phyloP scores from a whole-genome alignment of 352 stramenopile genomes.

The Thalassiosira ordinaria region DNA sequence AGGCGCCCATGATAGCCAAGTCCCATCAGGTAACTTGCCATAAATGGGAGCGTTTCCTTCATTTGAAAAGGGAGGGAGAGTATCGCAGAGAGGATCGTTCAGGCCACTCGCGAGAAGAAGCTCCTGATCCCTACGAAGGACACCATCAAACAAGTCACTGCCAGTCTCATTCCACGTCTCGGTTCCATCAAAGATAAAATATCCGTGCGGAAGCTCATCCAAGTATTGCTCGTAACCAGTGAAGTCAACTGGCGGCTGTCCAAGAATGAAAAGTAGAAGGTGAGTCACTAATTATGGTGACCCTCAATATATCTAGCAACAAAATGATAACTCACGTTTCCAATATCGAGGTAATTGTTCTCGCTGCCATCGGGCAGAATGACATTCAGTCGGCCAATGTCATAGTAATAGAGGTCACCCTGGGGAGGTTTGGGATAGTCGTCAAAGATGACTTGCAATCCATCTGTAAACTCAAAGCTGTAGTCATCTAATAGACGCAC shows the following conservation, averaged over 20 bases:
- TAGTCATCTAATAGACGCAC: no score
- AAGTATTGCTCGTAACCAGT: constrained; percentile 60
- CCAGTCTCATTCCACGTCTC: constrained; percentile 44
- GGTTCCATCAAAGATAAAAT: constrained; percentile 47
- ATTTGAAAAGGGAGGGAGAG: constrained; percentile 39
- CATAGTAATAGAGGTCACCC: constrained; percentile 44
- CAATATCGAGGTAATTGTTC: no score
- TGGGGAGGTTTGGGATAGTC: constrained; percentile 31
- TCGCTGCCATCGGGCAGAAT: no score
- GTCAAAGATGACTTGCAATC: constrained; percentile 4
- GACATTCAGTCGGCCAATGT: constrained; percentile 27
- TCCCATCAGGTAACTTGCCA: constrained; percentile 37
- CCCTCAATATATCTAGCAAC: no score
- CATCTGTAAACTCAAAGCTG: constrained; percentile 20
- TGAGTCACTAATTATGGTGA: no score
- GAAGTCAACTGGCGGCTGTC: constrained; percentile 40
- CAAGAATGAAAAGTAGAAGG: neutral
- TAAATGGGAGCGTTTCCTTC: constrained; percentile 59
- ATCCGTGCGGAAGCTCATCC: no score
- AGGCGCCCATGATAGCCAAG: constrained; percentile 58
- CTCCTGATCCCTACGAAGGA: constrained; percentile 39
- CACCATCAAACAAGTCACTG: constrained; percentile 39
- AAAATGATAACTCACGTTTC: no score
- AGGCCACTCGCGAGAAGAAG: constrained; percentile 44
- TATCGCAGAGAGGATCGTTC: constrained; percentile 47